phyloP scores from a whole-genome alignment of 192 early-diverging fungal species.

The Entomortierella lignicola region DNA sequence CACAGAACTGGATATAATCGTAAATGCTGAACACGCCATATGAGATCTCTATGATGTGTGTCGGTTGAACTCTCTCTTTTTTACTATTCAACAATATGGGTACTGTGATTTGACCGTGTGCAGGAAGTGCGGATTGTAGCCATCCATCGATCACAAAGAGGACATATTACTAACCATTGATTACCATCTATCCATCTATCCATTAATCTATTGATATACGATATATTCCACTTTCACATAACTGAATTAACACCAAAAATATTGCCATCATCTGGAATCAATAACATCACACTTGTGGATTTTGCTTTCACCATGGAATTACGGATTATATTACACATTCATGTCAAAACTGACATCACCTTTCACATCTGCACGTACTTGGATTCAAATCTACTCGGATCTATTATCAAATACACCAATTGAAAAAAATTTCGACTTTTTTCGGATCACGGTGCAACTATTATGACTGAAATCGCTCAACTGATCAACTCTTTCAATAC shows the following conservation, averaged over 20 bases:
- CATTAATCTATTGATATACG: not conserved
- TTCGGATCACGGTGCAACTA: conserved; percentile 3
- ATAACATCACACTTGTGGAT: not conserved
- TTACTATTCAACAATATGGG: conserved; percentile 54
- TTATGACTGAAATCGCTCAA: not conserved
- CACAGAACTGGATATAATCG: not conserved
- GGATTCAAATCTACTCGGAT: conserved; percentile 16
- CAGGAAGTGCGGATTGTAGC: not conserved
- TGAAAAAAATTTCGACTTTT: conserved; percentile 10
- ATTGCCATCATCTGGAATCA: conserved; percentile 4
- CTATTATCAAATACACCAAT: not conserved
- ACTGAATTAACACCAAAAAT: not conserved
- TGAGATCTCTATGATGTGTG: not conserved
- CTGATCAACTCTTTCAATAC: not conserved
- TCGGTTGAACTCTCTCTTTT: conserved; percentile 32
- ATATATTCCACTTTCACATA: not conserved
- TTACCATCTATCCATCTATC: conserved; percentile 36
- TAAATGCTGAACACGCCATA: conserved; percentile 5
- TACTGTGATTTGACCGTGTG: conserved; percentile 24
- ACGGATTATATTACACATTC: not conserved
- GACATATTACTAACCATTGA: conserved; percentile 20
- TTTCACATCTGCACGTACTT: not conserved
- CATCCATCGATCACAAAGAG: conserved; percentile 23
- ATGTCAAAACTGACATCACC: conserved; percentile 12
- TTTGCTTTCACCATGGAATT: not conserved